Percentiles rank a stretch among this genome's conserved stretches.
phyloP scores from a whole-genome alignment of 108 stramenopile species.

The Heterococcus sp. region DNA sequence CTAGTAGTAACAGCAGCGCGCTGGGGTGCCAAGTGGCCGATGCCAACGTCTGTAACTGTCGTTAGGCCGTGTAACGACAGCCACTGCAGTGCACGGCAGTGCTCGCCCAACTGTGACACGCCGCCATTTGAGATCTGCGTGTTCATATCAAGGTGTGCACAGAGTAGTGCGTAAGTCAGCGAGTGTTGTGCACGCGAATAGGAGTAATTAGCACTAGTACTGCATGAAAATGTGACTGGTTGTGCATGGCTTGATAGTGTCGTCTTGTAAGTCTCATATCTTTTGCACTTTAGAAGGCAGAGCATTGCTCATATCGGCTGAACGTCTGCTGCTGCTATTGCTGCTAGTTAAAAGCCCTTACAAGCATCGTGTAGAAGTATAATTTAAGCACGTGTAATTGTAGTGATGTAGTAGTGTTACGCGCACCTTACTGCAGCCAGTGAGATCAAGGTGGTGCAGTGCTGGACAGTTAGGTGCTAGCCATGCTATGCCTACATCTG shows the following conservation, averaged over 20 bases:
- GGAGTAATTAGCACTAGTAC: neutral
- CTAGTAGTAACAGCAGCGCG: too few relatives aligned
- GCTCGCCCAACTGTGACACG: conserved; percentile 16
- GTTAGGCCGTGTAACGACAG: conserved; percentile 24
- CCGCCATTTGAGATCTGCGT: conserved; percentile 33
- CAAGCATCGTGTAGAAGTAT: neutral
- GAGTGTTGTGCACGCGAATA: neutral
- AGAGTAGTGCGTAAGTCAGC: neutral
- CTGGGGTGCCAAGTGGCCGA: conserved; percentile 8
- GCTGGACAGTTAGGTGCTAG: neutral
- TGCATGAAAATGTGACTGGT: too few relatives aligned
- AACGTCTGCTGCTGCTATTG: neutral
- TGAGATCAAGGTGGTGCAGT: neutral
- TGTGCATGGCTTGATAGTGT: too few relatives aligned
- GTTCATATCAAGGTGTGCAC: neutral
- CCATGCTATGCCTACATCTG: conserved; percentile 3
- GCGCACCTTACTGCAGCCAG: neutral
- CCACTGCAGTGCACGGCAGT: conserved; percentile 11
- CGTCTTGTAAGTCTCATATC: neutral
- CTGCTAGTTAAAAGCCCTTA: neutral
- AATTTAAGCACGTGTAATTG: neutral
- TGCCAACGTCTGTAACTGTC: conserved; percentile 31
- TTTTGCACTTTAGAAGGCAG: neutral
- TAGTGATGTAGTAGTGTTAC: neutral
- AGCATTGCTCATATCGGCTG: neutral